These are phyloP conservation scores for Exophiala spinifera DNA, from an alignment of 2,329 filamentous ascomycete genomes.

Conservation along the genomic window DNA sequence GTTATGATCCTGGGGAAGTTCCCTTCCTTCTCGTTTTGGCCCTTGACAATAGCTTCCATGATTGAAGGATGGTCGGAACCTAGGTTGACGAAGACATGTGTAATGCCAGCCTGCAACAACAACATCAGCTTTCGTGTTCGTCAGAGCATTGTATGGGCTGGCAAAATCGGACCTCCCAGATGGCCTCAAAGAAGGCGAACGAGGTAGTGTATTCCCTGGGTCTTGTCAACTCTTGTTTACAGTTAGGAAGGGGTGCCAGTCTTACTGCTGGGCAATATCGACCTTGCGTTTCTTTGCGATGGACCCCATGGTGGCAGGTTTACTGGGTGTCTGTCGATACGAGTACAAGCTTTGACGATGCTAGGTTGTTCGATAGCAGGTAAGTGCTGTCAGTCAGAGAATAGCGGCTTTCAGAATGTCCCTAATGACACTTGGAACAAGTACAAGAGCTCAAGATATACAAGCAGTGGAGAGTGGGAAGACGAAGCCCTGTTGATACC, in stretches of 20 bases:
- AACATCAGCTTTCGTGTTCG: slow-evolving; percentile 8
- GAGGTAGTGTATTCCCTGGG: slow-evolving; percentile 61
- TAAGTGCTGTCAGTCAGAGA: too few relatives aligned
- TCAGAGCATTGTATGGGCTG: background rate
- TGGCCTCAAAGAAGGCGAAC: slow-evolving; percentile 76
- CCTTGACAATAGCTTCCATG: slow-evolving; percentile 76
- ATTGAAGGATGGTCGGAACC: slow-evolving; percentile 67
- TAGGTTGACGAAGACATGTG: slow-evolving; percentile 53
- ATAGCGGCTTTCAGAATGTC: too few relatives aligned
- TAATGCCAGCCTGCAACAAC: slow-evolving; percentile 44
- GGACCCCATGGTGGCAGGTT: background rate
- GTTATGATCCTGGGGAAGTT: slow-evolving; percentile 72
- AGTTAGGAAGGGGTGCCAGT: background rate
- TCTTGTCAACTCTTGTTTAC: background rate
- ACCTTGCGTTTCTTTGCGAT: background rate
- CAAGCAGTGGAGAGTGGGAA: too few relatives aligned
- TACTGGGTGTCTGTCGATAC: too few relatives aligned
- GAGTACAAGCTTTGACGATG: too few relatives aligned
- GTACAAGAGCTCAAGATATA: too few relatives aligned
- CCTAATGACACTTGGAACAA: too few relatives aligned
- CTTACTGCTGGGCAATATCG: background rate
- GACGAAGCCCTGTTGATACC: too few relatives aligned
- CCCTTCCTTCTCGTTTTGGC: slow-evolving; percentile 62
- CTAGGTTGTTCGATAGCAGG: too few relatives aligned
- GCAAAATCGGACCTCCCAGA: slow-evolving; percentile 65